Base-by-base conservation (phyloP, 768 basidiomycete genomes). In the Glaciozyma martinii region DNA sequence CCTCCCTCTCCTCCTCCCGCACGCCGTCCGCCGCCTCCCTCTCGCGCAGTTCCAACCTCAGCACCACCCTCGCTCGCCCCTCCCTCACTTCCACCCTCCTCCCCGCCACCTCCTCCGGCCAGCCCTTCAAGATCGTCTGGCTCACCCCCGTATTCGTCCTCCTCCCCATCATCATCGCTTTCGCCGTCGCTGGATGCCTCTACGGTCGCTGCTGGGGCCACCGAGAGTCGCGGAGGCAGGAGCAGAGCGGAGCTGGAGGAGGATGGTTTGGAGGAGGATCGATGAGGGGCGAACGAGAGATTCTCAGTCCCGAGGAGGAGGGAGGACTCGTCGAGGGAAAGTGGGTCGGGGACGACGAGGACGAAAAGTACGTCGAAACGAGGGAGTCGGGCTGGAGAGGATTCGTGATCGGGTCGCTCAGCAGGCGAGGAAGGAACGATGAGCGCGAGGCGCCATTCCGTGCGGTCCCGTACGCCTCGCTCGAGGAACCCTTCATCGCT, bases 111-210 rank as follows among this genome's bases (percentile, higher is more conserved):
- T 21, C 15, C 33, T 8, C 13, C 27, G 10, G 6, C 13, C 55
- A 61, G 12, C 0, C 43, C 27, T 63, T 63, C 68, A 69, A 66
- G 44, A 42, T 66, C 37, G 43, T 55, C n/a, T 69, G 63, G 56
- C 68, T 69, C 52, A 60, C 66, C 43, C 68, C 68, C 33, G 65
- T 63, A 27, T 61, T 69, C 59, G 56, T 69, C 43, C 44, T 55
- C 54, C 29, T 66, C 19, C 68, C 68, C 9, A 59, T 65, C 52
- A n/a, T 63, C 19, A 5, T 53, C 33, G 16, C 57, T n/a, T 58
- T 69, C 37, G 42, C 54, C 43, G 33, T 69, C 56, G 54, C 55
- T 18, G 68, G 56, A 5, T 60, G 59, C 37, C 30, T 56, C 13
- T 66, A 69, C 58, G 68, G 68, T 23, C 59, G 56, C 52, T 66